These are phyloP conservation scores for Leishmania amazonensis DNA, from an alignment of 208 protist species.

Conservation along the genomic window DNA sequence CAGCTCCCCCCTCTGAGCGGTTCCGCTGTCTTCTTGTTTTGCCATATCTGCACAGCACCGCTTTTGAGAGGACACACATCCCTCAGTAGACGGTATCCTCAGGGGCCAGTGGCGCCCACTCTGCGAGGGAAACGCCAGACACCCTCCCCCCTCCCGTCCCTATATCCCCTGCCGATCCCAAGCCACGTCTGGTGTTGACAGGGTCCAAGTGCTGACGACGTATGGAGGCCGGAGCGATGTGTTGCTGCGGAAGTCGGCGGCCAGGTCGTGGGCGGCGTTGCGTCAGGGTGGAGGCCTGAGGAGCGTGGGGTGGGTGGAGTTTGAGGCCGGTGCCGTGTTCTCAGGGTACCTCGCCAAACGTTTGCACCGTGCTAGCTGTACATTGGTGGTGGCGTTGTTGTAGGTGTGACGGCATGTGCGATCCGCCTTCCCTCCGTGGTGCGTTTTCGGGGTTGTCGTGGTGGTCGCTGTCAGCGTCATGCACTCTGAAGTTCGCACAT, in stretches of 20 bases:
- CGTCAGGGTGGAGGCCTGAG: neutral
- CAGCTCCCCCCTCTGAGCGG: no score
- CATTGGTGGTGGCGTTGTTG: no score
- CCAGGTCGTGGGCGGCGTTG: neutral
- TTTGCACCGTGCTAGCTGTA: no score
- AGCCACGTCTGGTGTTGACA: neutral
- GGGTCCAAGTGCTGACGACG: neutral
- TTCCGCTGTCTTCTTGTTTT: neutral
- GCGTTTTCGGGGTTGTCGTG: no score
- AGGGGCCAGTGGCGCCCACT: neutral
- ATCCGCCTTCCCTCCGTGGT: no score
- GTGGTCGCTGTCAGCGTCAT: no score
- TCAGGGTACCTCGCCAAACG: no score
- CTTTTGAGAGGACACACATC: neutral
- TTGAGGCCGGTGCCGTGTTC: no score
- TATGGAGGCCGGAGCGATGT: neutral
- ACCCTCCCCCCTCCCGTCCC: neutral
- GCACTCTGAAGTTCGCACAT: no score
- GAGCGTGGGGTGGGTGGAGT: no score
- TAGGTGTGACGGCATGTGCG: no score
- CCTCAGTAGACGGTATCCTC: neutral
- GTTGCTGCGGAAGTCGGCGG: neutral
- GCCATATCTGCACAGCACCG: neutral
- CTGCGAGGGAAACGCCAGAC: neutral
- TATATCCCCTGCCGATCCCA: neutral